These are phyloP conservation scores for Hanseniaspora hatyaiensis DNA, from an alignment of 805 yeast species.

Conservation along the genomic window DNA sequence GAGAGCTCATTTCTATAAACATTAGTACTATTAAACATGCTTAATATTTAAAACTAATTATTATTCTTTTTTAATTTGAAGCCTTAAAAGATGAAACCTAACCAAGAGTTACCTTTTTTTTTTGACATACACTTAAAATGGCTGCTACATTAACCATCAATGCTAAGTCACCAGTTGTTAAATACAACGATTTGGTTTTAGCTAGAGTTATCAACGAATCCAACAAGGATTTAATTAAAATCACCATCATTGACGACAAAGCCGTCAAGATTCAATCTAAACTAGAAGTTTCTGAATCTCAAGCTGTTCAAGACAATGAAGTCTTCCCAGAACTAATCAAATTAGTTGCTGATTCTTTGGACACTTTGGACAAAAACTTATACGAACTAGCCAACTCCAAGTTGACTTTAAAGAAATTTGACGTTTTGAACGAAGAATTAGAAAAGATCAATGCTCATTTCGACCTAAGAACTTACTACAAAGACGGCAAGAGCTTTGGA, in stretches of 20 bases:
- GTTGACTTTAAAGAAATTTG: constrained; percentile 74
- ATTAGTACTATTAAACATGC: no score
- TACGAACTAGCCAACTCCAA: constrained; percentile 46
- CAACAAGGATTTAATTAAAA: constrained; percentile 38
- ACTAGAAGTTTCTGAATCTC: not conserved
- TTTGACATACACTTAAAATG: constrained; percentile 5
- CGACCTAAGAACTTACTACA: constrained; percentile 69
- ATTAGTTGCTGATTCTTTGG: not conserved
- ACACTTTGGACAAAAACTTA: constrained; percentile 41
- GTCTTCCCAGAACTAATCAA: constrained; percentile 10
- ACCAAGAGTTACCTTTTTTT: no score
- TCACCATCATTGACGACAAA: constrained; percentile 64
- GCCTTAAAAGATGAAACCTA: no score
- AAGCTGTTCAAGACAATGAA: constrained; percentile 1
- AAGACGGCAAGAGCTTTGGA: constrained; percentile 38
- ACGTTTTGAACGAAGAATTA: constrained; percentile 63
- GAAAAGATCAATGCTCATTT: constrained; percentile 73
- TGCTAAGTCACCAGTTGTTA: constrained; percentile 74
- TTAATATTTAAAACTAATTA: no score
- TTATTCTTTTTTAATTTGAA: no score
- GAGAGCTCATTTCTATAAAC: no score
- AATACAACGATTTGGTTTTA: constrained; percentile 68
- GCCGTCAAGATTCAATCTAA: constrained; percentile 26
- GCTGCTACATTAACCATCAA: constrained; percentile 49
- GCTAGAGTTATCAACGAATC: constrained; percentile 57